A percentile compares a stretch with the other conserved stretches of the same genome.
phyloP scores from a whole-genome alignment of 208 protist genomes.

The Acanthamoeba healyi region DNA sequence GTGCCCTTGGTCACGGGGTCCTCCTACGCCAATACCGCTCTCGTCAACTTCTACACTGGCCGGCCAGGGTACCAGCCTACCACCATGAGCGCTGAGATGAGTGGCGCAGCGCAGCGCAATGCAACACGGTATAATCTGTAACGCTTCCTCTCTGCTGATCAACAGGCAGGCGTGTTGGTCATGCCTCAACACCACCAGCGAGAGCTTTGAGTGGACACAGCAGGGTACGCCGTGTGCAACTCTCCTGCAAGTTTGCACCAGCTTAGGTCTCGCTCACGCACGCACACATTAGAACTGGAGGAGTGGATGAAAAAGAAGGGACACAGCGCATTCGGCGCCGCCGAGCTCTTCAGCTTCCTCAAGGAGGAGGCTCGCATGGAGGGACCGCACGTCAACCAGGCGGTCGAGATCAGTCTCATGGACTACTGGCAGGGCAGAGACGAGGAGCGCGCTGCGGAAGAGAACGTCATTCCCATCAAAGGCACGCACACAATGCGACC shows the following conservation, averaged over 20 bases:
- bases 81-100: too few relatives aligned
- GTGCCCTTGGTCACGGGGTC: conserved; percentile 10
- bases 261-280: background rate
- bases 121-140: too few relatives aligned
- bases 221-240: background rate
- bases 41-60: conserved; percentile 58
- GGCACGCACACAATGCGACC: background rate
- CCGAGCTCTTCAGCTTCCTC: background rate
- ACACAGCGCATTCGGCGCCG: background rate
- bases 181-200: conserved; percentile 47
- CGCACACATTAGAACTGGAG: conserved; percentile 2
- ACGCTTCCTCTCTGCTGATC: too few relatives aligned
- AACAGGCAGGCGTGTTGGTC: conserved; percentile 45
- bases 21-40: conserved; percentile 42
- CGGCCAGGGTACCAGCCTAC: background rate
- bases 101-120: too few relatives aligned
- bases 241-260: too few relatives aligned
- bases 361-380: conserved; percentile 14
- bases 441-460: background rate
- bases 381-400: background rate
- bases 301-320: background rate
- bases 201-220: conserved; percentile 48
- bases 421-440: background rate
- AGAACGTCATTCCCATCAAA: background rate
- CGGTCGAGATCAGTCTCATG: background rate